Conservation (phyloP, 768 basidiomycete genomes). For the Leccinum fibrillosum region DNA sequence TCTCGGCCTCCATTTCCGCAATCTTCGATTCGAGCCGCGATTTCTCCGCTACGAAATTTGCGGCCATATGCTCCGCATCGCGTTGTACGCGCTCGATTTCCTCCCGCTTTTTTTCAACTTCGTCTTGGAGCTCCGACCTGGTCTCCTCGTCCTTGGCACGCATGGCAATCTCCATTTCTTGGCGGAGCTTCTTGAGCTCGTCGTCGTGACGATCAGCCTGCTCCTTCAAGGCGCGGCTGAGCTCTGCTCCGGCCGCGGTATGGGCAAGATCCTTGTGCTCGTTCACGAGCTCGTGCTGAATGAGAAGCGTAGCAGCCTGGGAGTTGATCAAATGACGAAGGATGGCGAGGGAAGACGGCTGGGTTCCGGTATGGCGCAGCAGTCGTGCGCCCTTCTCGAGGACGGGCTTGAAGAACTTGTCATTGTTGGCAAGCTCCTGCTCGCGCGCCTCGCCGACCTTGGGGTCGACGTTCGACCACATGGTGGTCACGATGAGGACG, state of each 20-base stretch:
- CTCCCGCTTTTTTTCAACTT: constrained; percentile 40
- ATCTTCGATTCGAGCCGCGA: constrained; percentile 29
- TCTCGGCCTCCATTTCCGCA: constrained; percentile 26
- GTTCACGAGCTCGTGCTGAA: constrained; percentile 56
- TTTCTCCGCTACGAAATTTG: constrained; percentile 39
- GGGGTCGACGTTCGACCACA: constrained; percentile 45
- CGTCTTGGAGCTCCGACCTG: constrained; percentile 41
- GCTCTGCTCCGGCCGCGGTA: constrained; percentile 52
- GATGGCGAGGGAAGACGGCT: constrained; percentile 40
- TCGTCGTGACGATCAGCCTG: constrained; percentile 44
- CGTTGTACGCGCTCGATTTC: constrained; percentile 41
- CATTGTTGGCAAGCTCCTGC: constrained; percentile 38
- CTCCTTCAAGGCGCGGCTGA: constrained; percentile 46
- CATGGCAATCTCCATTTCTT: constrained; percentile 46
- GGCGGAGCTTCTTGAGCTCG: constrained; percentile 45
- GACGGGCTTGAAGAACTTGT: constrained; percentile 50
- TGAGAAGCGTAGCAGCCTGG: constrained; percentile 42
- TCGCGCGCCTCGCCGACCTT: constrained; percentile 44
- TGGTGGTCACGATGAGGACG: constrained; percentile 52
- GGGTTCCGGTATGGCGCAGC: constrained; percentile 39
- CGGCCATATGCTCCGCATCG: constrained; percentile 39
- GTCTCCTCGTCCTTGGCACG: constrained; percentile 46
- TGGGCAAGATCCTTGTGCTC: constrained; percentile 45
- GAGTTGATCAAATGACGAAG: constrained; percentile 41
- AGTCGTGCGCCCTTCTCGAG: constrained; percentile 47